Percentiles rank a stretch among this genome's conserved stretches.
Conservation (phyloP, 306 rosid species). For the Dryas drummondii region DNA sequence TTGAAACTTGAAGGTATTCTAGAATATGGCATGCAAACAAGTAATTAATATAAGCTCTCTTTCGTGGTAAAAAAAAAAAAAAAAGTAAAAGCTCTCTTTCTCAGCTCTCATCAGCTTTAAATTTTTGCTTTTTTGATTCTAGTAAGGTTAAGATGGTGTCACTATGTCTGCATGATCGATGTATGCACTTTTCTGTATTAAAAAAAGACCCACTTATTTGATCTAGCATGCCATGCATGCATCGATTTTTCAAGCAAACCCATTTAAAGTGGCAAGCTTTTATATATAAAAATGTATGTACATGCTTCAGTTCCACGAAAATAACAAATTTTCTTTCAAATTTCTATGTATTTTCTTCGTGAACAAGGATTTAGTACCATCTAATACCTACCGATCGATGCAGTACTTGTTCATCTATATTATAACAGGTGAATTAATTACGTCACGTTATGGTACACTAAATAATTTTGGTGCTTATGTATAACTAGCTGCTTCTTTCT, state of each 20-base stretch:
- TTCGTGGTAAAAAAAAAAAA: too few relatives aligned
- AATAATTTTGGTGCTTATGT: not conserved
- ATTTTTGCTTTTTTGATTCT: too few relatives aligned
- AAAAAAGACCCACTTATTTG: too few relatives aligned
- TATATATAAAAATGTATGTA: not conserved
- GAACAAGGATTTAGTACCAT: not conserved
- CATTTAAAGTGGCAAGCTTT: not conserved
- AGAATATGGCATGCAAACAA: not conserved
- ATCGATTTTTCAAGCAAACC: not conserved
- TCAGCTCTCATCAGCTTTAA: too few relatives aligned
- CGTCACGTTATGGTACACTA: too few relatives aligned
- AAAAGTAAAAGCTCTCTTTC: too few relatives aligned
- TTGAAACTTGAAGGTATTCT: not conserved
- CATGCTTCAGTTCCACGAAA: conserved; percentile 12
- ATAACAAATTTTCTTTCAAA: not conserved
- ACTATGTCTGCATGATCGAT: conserved; percentile 40
- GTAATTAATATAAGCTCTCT: too few relatives aligned
- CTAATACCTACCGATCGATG: too few relatives aligned
- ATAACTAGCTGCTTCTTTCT: not conserved
- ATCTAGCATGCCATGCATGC: too few relatives aligned
- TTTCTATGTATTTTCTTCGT: not conserved
- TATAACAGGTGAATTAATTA: too few relatives aligned
- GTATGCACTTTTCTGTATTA: not conserved
- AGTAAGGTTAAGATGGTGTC: conserved; percentile 10
- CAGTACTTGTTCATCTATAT: too few relatives aligned